A percentile compares a stretch with the other conserved stretches of the same genome.
Evolutionary conservation across 495 filamentous ascomycete genomes (phyloP).

Genomic region (Mycothermus thermophilus): DNA sequence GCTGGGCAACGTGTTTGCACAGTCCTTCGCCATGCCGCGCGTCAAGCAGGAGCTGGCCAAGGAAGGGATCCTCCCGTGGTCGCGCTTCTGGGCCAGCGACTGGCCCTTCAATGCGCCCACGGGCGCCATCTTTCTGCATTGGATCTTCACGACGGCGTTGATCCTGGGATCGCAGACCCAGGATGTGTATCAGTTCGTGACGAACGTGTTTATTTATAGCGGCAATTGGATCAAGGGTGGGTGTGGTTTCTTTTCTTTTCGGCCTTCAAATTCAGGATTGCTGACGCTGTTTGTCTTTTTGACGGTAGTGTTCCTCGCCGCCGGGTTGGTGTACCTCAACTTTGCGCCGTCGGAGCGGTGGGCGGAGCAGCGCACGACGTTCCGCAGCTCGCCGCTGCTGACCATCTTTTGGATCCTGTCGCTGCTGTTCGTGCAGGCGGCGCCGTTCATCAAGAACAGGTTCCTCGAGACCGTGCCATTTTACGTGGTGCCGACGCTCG

Average conservation of each 20-base stretch:
- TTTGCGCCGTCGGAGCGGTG: constrained; percentile 26
- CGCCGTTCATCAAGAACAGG: constrained; percentile 29
- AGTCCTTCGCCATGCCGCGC: constrained; percentile 48
- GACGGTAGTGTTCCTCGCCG: constrained; percentile 42
- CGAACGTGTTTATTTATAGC: constrained; percentile 22
- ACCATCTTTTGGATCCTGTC: constrained; percentile 31
- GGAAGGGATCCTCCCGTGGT: constrained; percentile 44
- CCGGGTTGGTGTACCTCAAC: constrained; percentile 28
- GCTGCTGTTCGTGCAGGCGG: constrained; percentile 29
- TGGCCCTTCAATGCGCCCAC: constrained; percentile 45
- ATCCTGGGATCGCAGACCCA: constrained; percentile 31
- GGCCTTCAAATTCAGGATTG: neutral
- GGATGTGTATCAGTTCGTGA: constrained; percentile 16
- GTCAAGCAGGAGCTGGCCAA: constrained; percentile 46
- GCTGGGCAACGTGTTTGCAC: constrained; percentile 50
- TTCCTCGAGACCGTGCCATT: constrained; percentile 23
- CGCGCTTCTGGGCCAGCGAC: constrained; percentile 46
- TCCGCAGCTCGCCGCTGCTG: constrained; percentile 27
- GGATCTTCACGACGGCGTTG: constrained; percentile 44
- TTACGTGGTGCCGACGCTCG: constrained; percentile 31
- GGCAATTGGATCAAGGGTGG: constrained; percentile 25
- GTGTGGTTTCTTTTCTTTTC: neutral
- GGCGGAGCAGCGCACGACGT: constrained; percentile 23
- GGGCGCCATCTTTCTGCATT: constrained; percentile 46
- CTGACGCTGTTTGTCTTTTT: constrained; percentile 17